Evolutionary conservation across 495 filamentous ascomycete species (phyloP).

Genomic region (Penicillium soppii): DNA sequence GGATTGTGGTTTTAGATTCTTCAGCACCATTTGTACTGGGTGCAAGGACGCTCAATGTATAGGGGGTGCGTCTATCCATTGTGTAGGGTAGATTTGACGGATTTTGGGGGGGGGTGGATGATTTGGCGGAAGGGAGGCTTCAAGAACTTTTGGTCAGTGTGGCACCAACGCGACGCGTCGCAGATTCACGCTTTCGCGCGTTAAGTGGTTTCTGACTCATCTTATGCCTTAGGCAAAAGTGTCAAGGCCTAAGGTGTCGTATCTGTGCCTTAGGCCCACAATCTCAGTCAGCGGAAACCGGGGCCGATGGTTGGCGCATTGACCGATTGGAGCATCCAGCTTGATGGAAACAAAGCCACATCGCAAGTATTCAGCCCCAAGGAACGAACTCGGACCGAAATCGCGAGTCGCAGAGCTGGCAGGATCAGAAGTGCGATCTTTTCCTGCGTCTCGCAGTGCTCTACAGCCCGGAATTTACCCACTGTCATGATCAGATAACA

Average conservation of each 20-base stretch:
- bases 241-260: constrained; percentile 16
- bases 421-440: background rate
- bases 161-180: constrained; percentile 33
- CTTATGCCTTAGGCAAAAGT: background rate
- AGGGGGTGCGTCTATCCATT: constrained; percentile 90
- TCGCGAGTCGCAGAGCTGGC: background rate
- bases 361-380: constrained; percentile 7
- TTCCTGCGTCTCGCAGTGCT: background rate
- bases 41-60: constrained; percentile 76
- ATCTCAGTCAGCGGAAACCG: background rate
- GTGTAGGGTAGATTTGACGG: constrained; percentile 22
- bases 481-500: constrained; percentile 48
- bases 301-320: constrained; percentile 19
- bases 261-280: background rate
- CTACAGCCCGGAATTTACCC: constrained; percentile 13
- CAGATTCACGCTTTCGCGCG: constrained; percentile 31
- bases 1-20: constrained; percentile 56
- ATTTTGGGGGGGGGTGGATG: constrained; percentile 16
- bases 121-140: constrained; percentile 19
- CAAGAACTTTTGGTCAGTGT: constrained; percentile 30
- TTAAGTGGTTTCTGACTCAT: constrained; percentile 43
- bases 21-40: constrained; percentile 61
- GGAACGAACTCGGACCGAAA: constrained; percentile 4
- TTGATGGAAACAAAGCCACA: constrained; percentile 24
- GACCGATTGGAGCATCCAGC: constrained; percentile 33